phyloP scores from a whole-genome alignment of 2,329 filamentous ascomycete species.

The Fusarium sp. region DNA sequence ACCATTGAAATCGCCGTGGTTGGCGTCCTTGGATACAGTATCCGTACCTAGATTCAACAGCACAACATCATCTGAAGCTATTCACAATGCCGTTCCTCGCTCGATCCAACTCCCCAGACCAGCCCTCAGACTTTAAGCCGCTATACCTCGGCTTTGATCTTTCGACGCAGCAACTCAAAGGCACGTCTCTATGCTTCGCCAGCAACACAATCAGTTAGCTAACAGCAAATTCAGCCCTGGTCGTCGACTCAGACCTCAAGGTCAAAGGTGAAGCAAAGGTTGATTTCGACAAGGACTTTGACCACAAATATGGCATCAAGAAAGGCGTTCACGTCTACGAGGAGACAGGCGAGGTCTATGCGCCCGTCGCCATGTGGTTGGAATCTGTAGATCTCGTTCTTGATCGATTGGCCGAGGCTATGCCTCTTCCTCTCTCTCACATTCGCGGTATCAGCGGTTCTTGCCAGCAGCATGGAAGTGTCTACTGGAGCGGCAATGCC shows the following conservation, averaged over 20 bases:
- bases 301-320: constrained; percentile 76
- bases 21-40: background rate
- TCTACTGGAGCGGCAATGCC: constrained; percentile 85
- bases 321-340: constrained; percentile 91
- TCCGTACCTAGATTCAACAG: background rate
- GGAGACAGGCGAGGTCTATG: constrained; percentile 87
- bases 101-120: constrained; percentile 2
- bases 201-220: constrained; percentile 9
- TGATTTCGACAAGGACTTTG: constrained; percentile 90
- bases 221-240: constrained; percentile 69
- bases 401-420: constrained; percentile 73
- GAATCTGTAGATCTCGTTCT: constrained; percentile 92
- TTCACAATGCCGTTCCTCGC: constrained; percentile 29
- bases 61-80: background rate
- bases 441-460: constrained; percentile 89
- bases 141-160: constrained; percentile 95
- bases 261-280: constrained; percentile 88
- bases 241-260: constrained; percentile 84
- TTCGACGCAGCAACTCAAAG: constrained; percentile 96
- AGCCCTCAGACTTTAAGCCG: constrained; percentile 55
- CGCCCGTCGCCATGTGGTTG: constrained; percentile 93
- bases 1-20: constrained; percentile 21
- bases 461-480: constrained; percentile 97
- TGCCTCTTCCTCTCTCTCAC: constrained; percentile 72
- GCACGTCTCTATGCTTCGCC: constrained; percentile 52